These are phyloP conservation scores for Cryptococcus sp. DNA, from an alignment of 1,284 basidiomycete genomes.

Conservation along the genomic window DNA sequence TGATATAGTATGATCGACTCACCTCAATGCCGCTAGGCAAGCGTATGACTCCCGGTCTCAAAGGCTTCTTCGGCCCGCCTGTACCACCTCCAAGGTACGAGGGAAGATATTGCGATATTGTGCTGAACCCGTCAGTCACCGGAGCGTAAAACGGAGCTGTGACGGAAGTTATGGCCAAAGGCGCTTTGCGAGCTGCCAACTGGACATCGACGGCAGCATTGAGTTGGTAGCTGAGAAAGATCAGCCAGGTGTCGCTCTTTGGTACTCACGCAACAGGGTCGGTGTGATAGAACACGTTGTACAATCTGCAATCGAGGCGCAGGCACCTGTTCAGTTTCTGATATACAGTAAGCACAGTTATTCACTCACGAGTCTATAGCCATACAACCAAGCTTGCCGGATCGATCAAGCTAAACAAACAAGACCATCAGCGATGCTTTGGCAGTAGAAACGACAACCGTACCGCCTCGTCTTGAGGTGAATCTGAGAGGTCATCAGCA, in stretches of 20 bases:
- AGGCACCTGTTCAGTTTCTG: background rate
- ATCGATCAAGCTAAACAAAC: constrained; percentile 50
- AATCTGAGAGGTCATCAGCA: constrained; percentile 32
- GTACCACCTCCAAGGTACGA: constrained; percentile 22
- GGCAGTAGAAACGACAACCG: constrained; percentile 11
- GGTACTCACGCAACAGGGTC: constrained; percentile 57
- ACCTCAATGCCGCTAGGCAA: constrained; percentile 48
- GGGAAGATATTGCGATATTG: constrained; percentile 45
- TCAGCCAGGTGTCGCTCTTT: constrained; percentile 49
- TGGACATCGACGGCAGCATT: constrained; percentile 50
- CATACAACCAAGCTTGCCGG: constrained; percentile 59
- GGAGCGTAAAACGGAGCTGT: constrained; percentile 52
- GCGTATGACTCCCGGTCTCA: constrained; percentile 40
- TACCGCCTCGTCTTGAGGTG: constrained; percentile 57
- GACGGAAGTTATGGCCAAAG: constrained; percentile 56
- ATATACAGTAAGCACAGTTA: no score
- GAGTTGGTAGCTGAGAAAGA: constrained; percentile 51
- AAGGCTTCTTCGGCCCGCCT: constrained; percentile 30
- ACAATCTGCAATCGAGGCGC: constrained; percentile 25
- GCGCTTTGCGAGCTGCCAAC: constrained; percentile 50
- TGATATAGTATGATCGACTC: background rate
- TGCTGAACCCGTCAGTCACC: constrained; percentile 38
- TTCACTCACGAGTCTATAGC: constrained; percentile 54
- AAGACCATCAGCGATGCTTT: background rate
- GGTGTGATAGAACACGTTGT: constrained; percentile 60